Percentiles rank a stretch among this genome's conserved stretches.
Conservation (phyloP, 2,329 filamentous ascomycete species). For the Fusarium pilosicola region DNA sequence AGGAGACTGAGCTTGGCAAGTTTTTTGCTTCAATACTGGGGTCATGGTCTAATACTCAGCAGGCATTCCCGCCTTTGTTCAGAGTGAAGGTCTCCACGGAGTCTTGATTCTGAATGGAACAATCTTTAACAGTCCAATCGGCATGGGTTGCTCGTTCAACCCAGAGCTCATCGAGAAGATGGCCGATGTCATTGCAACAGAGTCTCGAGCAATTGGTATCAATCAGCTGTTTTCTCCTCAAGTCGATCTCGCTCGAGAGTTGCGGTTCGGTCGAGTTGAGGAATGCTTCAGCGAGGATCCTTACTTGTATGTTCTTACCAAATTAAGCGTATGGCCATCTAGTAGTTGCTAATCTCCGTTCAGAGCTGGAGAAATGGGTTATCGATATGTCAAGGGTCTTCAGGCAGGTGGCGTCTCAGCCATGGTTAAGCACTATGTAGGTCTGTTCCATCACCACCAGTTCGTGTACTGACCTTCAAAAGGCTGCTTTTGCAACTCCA, state of each 20-base stretch:
- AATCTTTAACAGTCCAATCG: conserved; percentile 83
- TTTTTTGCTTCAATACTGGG: conserved; percentile 43
- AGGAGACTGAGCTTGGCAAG: conserved; percentile 53
- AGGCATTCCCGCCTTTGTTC: conserved; percentile 78
- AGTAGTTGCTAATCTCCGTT: conserved; percentile 11
- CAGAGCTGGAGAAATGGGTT: conserved; percentile 71
- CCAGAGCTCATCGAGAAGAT: conserved; percentile 71
- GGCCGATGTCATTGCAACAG: conserved; percentile 71
- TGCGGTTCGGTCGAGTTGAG: conserved; percentile 78
- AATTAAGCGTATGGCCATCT: not conserved
- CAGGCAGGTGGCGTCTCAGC: conserved; percentile 73
- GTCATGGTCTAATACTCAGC: not conserved
- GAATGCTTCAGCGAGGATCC: conserved; percentile 78
- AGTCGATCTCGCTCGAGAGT: conserved; percentile 75
- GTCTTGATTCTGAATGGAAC: conserved; percentile 78
- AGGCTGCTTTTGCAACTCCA: conserved; percentile 71
- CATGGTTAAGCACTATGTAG: conserved; percentile 79
- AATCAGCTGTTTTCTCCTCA: conserved; percentile 80
- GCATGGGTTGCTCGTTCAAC: conserved; percentile 77
- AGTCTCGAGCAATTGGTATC: conserved; percentile 73
- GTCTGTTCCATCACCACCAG: not conserved
- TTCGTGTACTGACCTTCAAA: not conserved
- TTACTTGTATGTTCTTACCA: conserved; percentile 58
- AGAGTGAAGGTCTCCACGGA: conserved; percentile 80
- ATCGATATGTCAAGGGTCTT: conserved; percentile 66